Evolutionary conservation across 305 asterid species (phyloP).

Genomic region (Andrographis paniculata): DNA sequence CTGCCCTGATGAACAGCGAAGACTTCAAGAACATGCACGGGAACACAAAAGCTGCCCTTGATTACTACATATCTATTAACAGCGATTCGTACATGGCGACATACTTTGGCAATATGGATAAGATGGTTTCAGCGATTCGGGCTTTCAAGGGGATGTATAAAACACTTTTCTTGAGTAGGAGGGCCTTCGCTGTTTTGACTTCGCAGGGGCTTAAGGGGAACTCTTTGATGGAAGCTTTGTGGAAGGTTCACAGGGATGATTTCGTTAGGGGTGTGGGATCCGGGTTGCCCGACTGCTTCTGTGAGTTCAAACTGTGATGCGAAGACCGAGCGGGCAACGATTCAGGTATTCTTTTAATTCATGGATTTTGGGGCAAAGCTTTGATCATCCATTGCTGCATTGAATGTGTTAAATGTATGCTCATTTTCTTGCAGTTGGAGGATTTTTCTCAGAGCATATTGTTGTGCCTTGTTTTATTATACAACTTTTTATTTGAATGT

Average conservation of each 20-base stretch:
- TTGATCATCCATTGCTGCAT: no score
- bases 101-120: conserved; percentile 93
- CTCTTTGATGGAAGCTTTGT: conserved; percentile 48
- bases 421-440: no score
- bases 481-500: no score
- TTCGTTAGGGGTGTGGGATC: conserved; percentile 81
- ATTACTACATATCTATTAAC: conserved; percentile 64
- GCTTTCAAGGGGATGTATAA: conserved; percentile 54
- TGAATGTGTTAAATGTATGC: no score
- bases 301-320: conserved; percentile 55
- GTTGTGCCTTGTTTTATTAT: no score
- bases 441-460: no score
- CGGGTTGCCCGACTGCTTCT: conserved; percentile 92
- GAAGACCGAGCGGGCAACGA: no score
- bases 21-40: conserved; percentile 80
- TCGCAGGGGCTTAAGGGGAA: conserved; percentile 51
- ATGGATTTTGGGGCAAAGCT: no score
- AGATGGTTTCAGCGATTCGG: conserved; percentile 96
- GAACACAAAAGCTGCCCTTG: conserved; percentile 93
- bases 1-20: conserved; percentile 44
- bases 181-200: conserved; percentile 44
- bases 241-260: conserved; percentile 81
- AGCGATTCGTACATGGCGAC: conserved; percentile 80
- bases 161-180: conserved; percentile 67
- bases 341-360: no score